Evolutionary conservation across 1,284 basidiomycete genomes (phyloP).

Genomic region (Coriolopsis trogii): DNA sequence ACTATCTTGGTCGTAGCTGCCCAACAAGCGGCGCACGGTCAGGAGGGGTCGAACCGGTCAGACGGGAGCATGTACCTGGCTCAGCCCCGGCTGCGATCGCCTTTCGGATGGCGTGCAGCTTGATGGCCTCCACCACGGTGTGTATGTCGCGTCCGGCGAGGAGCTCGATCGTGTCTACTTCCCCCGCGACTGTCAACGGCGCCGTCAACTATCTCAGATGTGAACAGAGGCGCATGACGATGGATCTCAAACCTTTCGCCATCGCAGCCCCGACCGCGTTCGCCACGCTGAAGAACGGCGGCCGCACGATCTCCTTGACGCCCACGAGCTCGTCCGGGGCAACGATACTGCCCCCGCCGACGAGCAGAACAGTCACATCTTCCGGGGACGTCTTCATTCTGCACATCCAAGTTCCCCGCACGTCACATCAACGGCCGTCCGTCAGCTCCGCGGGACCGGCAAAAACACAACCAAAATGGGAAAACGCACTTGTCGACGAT

Average conservation of each 20-base stretch:
- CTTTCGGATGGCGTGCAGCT: conserved; percentile 45
- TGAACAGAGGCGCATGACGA: too few species aligned
- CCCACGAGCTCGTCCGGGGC: conserved; percentile 47
- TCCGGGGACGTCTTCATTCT: conserved; percentile 62
- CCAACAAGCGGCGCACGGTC: too few species aligned
- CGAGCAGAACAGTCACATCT: conserved; percentile 49
- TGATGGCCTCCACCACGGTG: conserved; percentile 43
- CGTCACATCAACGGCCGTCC: not conserved
- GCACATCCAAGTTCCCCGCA: too few species aligned
- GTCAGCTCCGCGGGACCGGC: not conserved
- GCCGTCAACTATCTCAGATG: not conserved
- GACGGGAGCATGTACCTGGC: conserved; percentile 23
- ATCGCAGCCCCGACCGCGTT: conserved; percentile 61
- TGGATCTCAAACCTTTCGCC: conserved; percentile 38
- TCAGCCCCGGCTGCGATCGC: conserved; percentile 50
- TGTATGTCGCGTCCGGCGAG: conserved; percentile 43
- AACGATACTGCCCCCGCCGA: conserved; percentile 55
- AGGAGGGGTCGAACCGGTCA: too few species aligned
- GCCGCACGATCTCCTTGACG: conserved; percentile 49
- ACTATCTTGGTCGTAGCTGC: conserved; percentile 43
- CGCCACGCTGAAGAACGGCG: conserved; percentile 52
- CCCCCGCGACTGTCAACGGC: conserved; percentile 30
- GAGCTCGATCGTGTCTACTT: conserved; percentile 46
- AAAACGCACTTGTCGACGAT: conserved; percentile 35
- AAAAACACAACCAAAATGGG: not conserved